Percentiles rank a stretch among this genome's conserved stretches.
phyloP scores from a whole-genome alignment of 768 basidiomycete species.

The Pulveroboletus ravenelii region DNA sequence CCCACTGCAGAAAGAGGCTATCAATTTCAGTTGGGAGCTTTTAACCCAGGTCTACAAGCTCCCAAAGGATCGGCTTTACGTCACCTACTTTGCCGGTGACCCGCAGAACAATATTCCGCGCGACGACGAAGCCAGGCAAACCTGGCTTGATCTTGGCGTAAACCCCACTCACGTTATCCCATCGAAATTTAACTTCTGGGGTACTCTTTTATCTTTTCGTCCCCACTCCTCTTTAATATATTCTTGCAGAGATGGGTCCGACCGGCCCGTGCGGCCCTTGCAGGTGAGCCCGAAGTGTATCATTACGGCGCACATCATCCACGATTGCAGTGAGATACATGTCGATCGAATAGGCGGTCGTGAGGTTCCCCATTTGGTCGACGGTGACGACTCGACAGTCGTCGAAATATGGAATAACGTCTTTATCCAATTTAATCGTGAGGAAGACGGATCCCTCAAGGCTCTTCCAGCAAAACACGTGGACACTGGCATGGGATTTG shows the following conservation, averaged over 20 bases:
- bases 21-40: slow-evolving; percentile 90
- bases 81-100: slow-evolving; percentile 98
- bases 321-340: slow-evolving; percentile 76
- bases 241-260: slow-evolving; percentile 87
- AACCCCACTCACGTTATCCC: slow-evolving; percentile 87
- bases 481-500: slow-evolving; percentile 99
- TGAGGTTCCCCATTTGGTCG: slow-evolving; percentile 89
- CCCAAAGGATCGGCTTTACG: slow-evolving; percentile 87
- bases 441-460: slow-evolving; percentile 77
- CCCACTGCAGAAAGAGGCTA: slow-evolving; percentile 76
- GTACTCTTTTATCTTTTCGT: slow-evolving; percentile 40
- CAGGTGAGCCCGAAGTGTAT: slow-evolving; percentile 43
- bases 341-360: slow-evolving; percentile 97
- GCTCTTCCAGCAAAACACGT: slow-evolving; percentile 89
- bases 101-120: slow-evolving; percentile 76
- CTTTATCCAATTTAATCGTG: slow-evolving; percentile 98
- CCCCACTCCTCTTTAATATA: not conserved
- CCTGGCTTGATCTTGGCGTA: slow-evolving; percentile 88
- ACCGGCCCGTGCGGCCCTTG: slow-evolving; percentile 98
- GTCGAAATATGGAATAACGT: slow-evolving; percentile 99
- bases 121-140: slow-evolving; percentile 82
- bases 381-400: slow-evolving; percentile 94
- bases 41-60: slow-evolving; percentile 86
- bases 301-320: not conserved
- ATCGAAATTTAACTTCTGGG: slow-evolving; percentile 99